Evolutionary conservation across 768 basidiomycete genomes (phyloP), one percentile per base, ranked within the genome.

Genomic region (Boletus rubropictus): DNA sequence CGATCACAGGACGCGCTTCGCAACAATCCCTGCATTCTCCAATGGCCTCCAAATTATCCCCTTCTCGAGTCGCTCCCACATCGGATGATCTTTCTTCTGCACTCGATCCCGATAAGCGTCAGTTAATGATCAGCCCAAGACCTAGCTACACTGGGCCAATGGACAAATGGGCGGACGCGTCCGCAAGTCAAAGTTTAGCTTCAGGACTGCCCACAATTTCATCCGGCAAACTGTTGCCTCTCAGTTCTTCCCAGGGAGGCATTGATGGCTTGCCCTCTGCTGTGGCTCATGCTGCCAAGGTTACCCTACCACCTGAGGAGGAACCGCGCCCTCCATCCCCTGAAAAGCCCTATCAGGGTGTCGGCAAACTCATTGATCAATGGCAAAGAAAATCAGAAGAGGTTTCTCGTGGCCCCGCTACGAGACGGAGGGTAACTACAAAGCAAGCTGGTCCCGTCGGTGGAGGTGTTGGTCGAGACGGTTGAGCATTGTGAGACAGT

Each of bases 381-480:
- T 92, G 89, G 89, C 87, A 92, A 64, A 80, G 79, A 48, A 90
- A 85, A 67, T 80, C 83, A 15, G 84, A 83, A 53, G 80, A 79
- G 31, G 59, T 66, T 39, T 50, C 69, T 21, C 71, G 63, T 21
- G 59, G 61, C 21, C 63, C 63, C 18, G 53, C 51, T 24, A 59
- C 59, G 31, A 72, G 69, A 60, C 71, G 75, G 70, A 68, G 66
- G 27, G 52, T 67, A 42, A 58, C 61, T 24, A 49, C 64, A 3
- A 80, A 74, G 63, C 71, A 75, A 58, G 65, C 70, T 52, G 59
- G 67, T 52, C 62, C 63, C 52, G 55, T 57, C 39, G 46, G 51
- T 32, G 60, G 61, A 41, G 44, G 47, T 20, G 48, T 39, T 15
- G 29, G 43, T 49, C 56, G 56, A 43, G 60, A 65, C 28, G 55